phyloP scores from a whole-genome alignment of 2,329 filamentous ascomycete genomes.

The Purpureocillium lavendulum region DNA sequence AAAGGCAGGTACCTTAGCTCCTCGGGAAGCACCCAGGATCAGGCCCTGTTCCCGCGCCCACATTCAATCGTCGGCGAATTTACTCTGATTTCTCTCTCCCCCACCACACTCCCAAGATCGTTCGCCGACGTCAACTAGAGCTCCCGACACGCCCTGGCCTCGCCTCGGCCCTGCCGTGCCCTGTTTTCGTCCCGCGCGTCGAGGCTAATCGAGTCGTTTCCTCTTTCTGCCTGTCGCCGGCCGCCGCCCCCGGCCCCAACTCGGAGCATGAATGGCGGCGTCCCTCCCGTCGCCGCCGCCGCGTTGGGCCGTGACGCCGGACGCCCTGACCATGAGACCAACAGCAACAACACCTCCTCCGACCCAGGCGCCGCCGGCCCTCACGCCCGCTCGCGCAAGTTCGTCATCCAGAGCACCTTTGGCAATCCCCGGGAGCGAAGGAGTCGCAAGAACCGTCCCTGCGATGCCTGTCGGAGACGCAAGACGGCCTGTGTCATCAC shows the following conservation, averaged over 20 bases:
- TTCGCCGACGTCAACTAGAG: too few relatives aligned
- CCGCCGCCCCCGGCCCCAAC: neutral
- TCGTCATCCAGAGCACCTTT: constrained; percentile 32
- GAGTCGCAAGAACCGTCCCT: constrained; percentile 37
- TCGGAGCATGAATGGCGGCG: constrained; percentile 1
- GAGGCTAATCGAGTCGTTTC: neutral
- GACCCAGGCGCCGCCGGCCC: neutral
- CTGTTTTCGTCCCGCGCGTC: too few relatives aligned
- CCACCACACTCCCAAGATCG: too few relatives aligned
- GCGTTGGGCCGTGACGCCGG: neutral
- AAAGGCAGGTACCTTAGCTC: too few relatives aligned
- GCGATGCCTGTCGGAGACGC: constrained; percentile 33
- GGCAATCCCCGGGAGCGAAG: constrained; percentile 28
- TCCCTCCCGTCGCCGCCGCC: neutral
- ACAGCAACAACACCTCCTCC: neutral
- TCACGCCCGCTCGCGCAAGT: constrained; percentile 20
- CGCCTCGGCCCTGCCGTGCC: too few relatives aligned
- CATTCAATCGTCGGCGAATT: too few relatives aligned
- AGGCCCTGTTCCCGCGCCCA: too few relatives aligned
- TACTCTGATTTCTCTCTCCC: too few relatives aligned
- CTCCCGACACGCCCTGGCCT: constrained; percentile 1
- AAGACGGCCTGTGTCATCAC: constrained; percentile 40
- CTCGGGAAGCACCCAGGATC: too few relatives aligned
- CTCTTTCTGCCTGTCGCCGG: neutral
- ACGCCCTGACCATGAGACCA: too few relatives aligned